Conservation (phyloP, 139 green algal genomes). For the Asterochloris erici region DNA sequence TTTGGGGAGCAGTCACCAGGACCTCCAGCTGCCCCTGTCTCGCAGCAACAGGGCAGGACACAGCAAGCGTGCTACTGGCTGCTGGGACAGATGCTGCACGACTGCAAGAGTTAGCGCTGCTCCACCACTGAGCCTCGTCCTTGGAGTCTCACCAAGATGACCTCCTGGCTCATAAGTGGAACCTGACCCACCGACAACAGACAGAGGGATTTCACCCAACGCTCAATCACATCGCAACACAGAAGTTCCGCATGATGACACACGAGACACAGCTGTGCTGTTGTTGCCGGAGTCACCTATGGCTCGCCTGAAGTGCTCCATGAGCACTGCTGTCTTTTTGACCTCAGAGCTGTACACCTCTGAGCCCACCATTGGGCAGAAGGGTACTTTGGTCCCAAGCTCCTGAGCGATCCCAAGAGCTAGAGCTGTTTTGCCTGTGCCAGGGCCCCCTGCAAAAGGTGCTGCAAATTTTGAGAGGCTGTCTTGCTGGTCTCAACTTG, state of each 20-base stretch:
- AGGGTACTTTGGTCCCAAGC: conserved; percentile 88
- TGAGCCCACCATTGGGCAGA: conserved; percentile 98
- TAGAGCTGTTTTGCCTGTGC: conserved; percentile 97
- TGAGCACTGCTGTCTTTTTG: conserved; percentile 99
- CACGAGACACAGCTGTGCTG: neutral
- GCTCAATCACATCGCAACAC: no score
- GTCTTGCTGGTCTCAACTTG: neutral
- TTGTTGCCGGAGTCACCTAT: conserved; percentile 68
- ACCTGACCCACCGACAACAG: no score
- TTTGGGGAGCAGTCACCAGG: no score
- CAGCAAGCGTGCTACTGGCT: no score
- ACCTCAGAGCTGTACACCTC: conserved; percentile 98
- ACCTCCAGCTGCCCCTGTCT: no score
- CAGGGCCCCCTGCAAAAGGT: conserved; percentile 73
- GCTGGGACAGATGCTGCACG: no score
- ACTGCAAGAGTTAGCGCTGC: no score
- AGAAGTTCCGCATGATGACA: neutral
- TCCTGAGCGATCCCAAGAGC: conserved; percentile 96
- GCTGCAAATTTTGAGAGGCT: neutral
- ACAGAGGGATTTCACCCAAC: no score
- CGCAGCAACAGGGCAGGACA: no score
- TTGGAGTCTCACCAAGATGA: no score
- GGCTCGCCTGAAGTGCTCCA: conserved; percentile 97
- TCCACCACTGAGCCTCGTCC: no score
- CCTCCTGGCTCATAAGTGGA: no score